These are phyloP conservation scores for Candida fluviatilis DNA, from an alignment of 805 yeast species.

Conservation along the genomic window DNA sequence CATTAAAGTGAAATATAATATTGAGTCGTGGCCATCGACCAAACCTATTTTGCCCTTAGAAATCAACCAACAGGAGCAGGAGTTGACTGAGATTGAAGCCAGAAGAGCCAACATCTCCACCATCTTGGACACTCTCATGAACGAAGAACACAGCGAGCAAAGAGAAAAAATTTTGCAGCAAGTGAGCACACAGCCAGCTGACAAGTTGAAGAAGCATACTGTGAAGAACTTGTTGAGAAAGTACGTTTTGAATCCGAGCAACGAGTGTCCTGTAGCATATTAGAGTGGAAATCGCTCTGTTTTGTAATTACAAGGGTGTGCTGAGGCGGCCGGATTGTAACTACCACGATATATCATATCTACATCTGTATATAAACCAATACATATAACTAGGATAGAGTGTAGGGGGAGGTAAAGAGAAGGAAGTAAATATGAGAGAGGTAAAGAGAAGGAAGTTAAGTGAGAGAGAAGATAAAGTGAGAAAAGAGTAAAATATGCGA, in stretches of 20 bases:
- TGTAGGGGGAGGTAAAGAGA: no score
- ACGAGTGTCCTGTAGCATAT: conserved; percentile 20
- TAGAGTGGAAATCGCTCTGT: not conserved
- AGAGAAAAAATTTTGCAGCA: conserved; percentile 19
- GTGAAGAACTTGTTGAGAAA: conserved; percentile 73
- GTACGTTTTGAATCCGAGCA: conserved; percentile 41
- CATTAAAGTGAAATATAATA: conserved; percentile 35
- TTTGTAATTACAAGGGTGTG: no score
- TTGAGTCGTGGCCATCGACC: conserved; percentile 38
- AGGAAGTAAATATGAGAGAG: no score
- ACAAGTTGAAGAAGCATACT: conserved; percentile 32
- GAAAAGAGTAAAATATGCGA: no score
- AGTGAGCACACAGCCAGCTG: conserved; percentile 15
- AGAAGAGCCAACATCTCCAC: conserved; percentile 23
- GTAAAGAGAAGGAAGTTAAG: no score
- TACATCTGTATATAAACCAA: no score
- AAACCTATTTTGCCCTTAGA: conserved; percentile 36
- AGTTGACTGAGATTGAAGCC: conserved; percentile 24
- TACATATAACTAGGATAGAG: no score
- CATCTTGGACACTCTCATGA: conserved; percentile 31
- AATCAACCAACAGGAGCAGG: conserved; percentile 22
- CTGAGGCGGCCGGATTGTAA: no score
- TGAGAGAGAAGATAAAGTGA: no score
- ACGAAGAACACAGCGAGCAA: conserved; percentile 16
- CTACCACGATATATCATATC: no score